Evolutionary conservation across 164 flowering plant genomes (phyloP).

Genomic region (Litsea cubeba): DNA sequence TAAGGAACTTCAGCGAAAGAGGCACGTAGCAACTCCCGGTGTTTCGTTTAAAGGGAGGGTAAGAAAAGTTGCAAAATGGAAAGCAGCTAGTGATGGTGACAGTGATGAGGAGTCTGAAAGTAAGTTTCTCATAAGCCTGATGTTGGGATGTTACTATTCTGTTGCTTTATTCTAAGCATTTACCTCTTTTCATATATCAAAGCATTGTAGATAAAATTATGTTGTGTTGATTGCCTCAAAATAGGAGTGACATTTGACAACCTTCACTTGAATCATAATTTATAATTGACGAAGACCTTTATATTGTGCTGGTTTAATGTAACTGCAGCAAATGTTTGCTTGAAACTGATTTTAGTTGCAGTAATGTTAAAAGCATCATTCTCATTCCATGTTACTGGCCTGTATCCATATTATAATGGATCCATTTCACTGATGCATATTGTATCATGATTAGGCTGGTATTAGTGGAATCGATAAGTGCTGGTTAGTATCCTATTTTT

Average conservation of each 20-base stretch:
- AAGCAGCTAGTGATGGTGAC: slow-evolving; percentile 62
- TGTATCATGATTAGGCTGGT: no score
- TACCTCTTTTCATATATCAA: no score
- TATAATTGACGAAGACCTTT: neutral
- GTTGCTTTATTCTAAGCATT: neutral
- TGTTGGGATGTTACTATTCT: neutral
- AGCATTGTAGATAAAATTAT: no score
- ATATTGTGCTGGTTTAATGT: no score
- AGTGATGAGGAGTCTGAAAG: slow-evolving; percentile 66
- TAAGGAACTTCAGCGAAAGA: slow-evolving; percentile 80
- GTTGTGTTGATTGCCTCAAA: neutral
- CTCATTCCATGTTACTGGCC: no score
- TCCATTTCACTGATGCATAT: no score
- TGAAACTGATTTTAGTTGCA: no score
- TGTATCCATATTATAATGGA: no score
- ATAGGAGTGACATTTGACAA: neutral
- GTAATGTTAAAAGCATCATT: no score
- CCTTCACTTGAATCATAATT: neutral
- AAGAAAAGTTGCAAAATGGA: slow-evolving; percentile 78
- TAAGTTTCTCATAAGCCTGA: slow-evolving; percentile 27
- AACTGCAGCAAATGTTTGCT: no score
- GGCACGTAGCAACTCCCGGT: slow-evolving; percentile 74
- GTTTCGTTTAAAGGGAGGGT: slow-evolving; percentile 85
- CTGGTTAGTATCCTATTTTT: no score
- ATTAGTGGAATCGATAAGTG: no score